Evolutionary conservation across 257 asterid genomes (phyloP), one percentile per base, ranked within the genome.

Genomic region (Euphrasia confusa): DNA sequence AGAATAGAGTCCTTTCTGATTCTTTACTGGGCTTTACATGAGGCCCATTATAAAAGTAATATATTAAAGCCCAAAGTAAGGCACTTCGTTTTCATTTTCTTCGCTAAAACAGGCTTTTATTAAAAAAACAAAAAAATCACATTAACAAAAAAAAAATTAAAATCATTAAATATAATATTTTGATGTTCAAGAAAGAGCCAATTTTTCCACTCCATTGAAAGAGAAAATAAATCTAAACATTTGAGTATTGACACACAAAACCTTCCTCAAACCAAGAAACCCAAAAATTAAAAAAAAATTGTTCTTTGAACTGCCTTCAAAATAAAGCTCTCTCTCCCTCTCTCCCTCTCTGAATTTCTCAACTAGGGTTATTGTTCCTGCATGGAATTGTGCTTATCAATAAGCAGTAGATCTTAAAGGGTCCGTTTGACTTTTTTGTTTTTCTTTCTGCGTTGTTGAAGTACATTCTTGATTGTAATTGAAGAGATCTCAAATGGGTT

Each of bases 381-480:
- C 76, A 68, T 67, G 77, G 74, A 63, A 64, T 77, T 70, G 28
- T 54, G 71, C 39, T 45, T 62, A 73, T 66, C 21, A 7, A 18
- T 50, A 24, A 27, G 18, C 4, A 53, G 53, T 44, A 67, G 87
- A 78, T 81, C 84, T 78, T 78, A 73, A 73, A 76, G 78, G 78
- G 82, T 76, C 49, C 57, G 73, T 68, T 75, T 72, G 73, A 58
- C 56, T 70, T 80, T 21, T 71, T 78, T 70, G 15, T 57, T 78
- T 62, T 21, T 21, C 24, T 21, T 0, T 21, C 40, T 56, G 44
- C 40, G 4, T 21, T 33, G 48, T 27, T 39, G 57, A 21, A 37
- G 10, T 57, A 35, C 37, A 24, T 40, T 55, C 53, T 65, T 5
- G 35, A 13, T 50, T 27, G 11, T 39, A 44, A 2, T 40, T 12